These are phyloP conservation scores for Detonula confervacea DNA, from an alignment of 352 stramenopile species.

Conservation along the genomic window DNA sequence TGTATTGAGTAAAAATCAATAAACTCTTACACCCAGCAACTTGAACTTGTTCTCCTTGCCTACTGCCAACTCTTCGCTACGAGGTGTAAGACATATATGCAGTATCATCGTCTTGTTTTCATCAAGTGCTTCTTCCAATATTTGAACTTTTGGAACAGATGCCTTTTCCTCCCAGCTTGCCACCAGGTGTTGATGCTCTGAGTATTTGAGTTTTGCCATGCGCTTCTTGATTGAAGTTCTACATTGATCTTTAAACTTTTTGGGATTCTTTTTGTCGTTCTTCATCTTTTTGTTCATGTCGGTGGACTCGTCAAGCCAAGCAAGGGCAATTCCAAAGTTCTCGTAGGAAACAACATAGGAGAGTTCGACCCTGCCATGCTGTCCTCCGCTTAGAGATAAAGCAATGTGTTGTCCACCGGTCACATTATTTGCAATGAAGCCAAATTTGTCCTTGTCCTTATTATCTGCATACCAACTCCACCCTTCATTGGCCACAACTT, in stretches of 20 bases:
- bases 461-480: conserved; percentile 44
- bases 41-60: conserved; percentile 37
- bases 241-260: too few species aligned
- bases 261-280: conserved; percentile 1
- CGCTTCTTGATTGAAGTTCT: too few species aligned
- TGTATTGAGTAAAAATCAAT: too few species aligned
- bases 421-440: conserved; percentile 32
- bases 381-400: conserved; percentile 28
- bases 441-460: conserved; percentile 41
- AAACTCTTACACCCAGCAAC: background rate
- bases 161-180: conserved; percentile 28
- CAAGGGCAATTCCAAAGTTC: conserved; percentile 50
- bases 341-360: conserved; percentile 47
- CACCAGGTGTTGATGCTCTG: conserved; percentile 16
- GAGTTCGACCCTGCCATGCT: conserved; percentile 38
- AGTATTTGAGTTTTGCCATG: too few species aligned
- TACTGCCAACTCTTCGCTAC: background rate
- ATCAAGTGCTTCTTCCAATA: conserved; percentile 39
- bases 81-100: conserved; percentile 52
- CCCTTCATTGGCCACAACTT: conserved; percentile 38
- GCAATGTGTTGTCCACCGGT: conserved; percentile 24
- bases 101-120: conserved; percentile 23
- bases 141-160: conserved; percentile 32
- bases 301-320: conserved; percentile 39
- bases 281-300: background rate